Evolutionary conservation across 805 yeast genomes (phyloP), one percentile per base, ranked within the genome.

Genomic region (Lachancea sp.): DNA sequence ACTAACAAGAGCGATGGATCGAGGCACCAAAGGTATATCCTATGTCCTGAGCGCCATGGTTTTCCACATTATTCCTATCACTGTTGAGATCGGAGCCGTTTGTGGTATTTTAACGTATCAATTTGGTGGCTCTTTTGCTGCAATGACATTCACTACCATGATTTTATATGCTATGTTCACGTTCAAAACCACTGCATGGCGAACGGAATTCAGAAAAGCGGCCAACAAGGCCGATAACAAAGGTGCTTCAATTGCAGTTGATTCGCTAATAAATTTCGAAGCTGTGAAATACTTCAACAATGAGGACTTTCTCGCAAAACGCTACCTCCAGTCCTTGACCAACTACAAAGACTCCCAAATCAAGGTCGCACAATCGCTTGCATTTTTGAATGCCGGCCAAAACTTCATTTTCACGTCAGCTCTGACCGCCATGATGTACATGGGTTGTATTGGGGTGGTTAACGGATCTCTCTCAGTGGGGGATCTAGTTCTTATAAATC

Each of bases 1-100:
- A 0, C 67, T 93, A 29, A 91, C 97, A 0, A 73, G 99, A 49
- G 98, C 98, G 1, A 93, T 93, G 57, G 99, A 93, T 58, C 73
- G 99, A 52, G 99, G 99, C 63, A 91, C 98, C 1, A 91, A 93
- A 57, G 99, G 99, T 69, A 91, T 93, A 44, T 82, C 95, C 11
- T 90, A 85, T 56, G 97, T 93, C 4, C 70, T 93, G 38, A 80
- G 86, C 31, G 96, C 98, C 2, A 86, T 91, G 95, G 96, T 93
- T n/a, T 91, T 93, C 70, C 98, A 93, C 62, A 90, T 93, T 31
- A 71, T 91, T 29, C 99, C 99, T 8, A 85, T 91, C 34, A 75
- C 95, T 2, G 85, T 93, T 60, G 99, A 93, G 63, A 93, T 93
- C 43, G 75, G 85, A 2, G 82, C 93, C 45, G 99, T 93, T 11